phyloP scores from a whole-genome alignment of 106 monocot species.

The Iris macrosiphon region DNA sequence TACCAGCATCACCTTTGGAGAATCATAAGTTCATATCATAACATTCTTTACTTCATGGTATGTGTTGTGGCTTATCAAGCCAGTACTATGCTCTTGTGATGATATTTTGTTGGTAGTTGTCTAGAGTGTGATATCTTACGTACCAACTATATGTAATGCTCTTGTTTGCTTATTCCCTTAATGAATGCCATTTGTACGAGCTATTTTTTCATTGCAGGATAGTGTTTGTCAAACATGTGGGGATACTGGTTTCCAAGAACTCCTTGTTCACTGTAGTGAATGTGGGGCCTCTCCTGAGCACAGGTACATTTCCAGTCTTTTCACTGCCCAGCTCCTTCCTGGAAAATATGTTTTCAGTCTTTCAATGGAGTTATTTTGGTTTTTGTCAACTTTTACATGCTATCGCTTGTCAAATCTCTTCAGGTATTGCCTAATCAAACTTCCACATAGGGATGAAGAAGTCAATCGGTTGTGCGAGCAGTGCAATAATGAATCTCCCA shows the following conservation, averaged over 20 bases:
- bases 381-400: background rate
- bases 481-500: conserved; percentile 5
- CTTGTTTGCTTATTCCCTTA: too few species aligned
- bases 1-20: too few species aligned
- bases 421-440: conserved; percentile 29
- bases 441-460: conserved; percentile 7
- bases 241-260: conserved; percentile 15
- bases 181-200: too few species aligned
- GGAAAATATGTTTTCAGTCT: too few species aligned
- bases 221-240: conserved; percentile 37
- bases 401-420: background rate
- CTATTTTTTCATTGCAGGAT: conserved; percentile 11
- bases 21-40: too few species aligned
- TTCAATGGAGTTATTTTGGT: background rate
- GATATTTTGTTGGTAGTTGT: too few species aligned
- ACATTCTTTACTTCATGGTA: too few species aligned
- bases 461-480: conserved; percentile 19
- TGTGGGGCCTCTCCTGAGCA: conserved; percentile 26
- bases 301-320: conserved; percentile 9
- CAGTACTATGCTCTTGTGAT: too few species aligned
- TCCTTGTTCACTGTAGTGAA: conserved; percentile 20
- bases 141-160: too few species aligned
- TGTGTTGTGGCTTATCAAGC: too few species aligned
- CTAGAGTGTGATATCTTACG: too few species aligned
- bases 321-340: background rate